These are phyloP conservation scores for Calocybe cyanea DNA, from an alignment of 768 basidiomycete species.

Conservation along the genomic window DNA sequence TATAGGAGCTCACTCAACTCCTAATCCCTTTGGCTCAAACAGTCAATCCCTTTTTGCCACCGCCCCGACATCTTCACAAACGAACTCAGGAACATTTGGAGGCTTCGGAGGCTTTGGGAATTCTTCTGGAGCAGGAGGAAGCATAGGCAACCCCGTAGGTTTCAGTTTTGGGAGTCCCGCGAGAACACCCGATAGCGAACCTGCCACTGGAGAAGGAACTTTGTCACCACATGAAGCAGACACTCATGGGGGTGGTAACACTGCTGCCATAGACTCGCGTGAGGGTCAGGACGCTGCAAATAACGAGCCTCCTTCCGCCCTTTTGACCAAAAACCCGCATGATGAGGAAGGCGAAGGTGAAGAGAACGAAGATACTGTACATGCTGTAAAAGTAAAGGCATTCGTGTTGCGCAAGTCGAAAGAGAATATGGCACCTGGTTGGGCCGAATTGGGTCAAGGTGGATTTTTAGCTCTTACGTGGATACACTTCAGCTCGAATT, in stretches of 20 bases:
- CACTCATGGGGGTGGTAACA: constrained; percentile 8
- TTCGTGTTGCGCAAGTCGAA: constrained; percentile 53
- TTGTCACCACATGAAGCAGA: constrained; percentile 3
- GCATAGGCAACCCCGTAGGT: constrained; percentile 61
- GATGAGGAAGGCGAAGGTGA: constrained; percentile 79
- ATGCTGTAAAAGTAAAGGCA: constrained; percentile 58
- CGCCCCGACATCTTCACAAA: constrained; percentile 4
- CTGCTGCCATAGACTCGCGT: constrained; percentile 7
- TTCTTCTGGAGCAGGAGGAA: constrained; percentile 33
- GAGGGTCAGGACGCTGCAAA: constrained; percentile 18
- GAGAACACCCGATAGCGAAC: constrained; percentile 21
- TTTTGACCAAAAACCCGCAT: constrained; percentile 35
- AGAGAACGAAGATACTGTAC: constrained; percentile 69
- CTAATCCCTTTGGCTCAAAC: constrained; percentile 2
- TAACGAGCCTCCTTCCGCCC: constrained; percentile 19
- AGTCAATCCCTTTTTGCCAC: constrained; percentile 3
- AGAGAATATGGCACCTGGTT: constrained; percentile 39
- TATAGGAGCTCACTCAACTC: neutral
- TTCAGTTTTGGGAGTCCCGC: constrained; percentile 50
- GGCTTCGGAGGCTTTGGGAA: constrained; percentile 31
- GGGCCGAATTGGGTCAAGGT: constrained; percentile 72
- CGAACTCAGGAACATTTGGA: constrained; percentile 20
- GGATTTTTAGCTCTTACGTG: constrained; percentile 23
- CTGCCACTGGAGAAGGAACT: neutral
- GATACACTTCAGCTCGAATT: neutral